Conservation (phyloP, 2,329 filamentous ascomycete genomes). For the Aspergillus chevalieri region DNA sequence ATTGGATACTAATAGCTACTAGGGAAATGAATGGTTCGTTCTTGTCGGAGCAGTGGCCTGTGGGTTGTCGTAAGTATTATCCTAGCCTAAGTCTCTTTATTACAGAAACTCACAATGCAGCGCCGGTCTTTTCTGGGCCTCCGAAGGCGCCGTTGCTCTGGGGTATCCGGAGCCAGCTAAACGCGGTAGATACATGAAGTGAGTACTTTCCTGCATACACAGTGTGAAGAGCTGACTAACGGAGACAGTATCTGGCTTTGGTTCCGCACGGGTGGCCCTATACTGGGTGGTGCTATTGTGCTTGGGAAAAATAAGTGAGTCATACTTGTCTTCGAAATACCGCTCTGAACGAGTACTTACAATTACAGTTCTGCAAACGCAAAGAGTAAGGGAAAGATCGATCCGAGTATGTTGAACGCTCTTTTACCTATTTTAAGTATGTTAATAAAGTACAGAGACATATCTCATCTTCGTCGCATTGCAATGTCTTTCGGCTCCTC, state of each 20-base stretch:
- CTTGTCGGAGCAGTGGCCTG: conserved; percentile 45
- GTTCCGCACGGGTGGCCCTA: conserved; percentile 47
- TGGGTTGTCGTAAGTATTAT: conserved; percentile 34
- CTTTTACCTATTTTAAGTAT: not conserved
- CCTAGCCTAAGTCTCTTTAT: not conserved
- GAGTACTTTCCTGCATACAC: not conserved
- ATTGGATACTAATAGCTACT: conserved; percentile 3
- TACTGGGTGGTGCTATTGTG: conserved; percentile 44
- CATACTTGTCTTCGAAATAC: not conserved
- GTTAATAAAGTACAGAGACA: conserved; percentile 19
- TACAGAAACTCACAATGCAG: conserved; percentile 2
- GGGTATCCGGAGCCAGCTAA: conserved; percentile 45
- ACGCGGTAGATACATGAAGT: conserved; percentile 43
- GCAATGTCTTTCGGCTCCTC: conserved; percentile 30
- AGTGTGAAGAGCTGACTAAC: no score
- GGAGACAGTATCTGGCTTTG: conserved; percentile 38
- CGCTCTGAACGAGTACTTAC: not conserved
- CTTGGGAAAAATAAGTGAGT: conserved; percentile 39
- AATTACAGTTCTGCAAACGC: conserved; percentile 6
- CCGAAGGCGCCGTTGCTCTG: conserved; percentile 46
- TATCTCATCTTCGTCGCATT: conserved; percentile 42
- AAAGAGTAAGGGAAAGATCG: conserved; percentile 19
- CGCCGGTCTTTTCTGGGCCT: conserved; percentile 48
- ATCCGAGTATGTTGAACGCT: conserved; percentile 12
- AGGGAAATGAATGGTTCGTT: conserved; percentile 49